Evolutionary conservation across 305 asterid genomes (phyloP).

Genomic region (Ilex paraguariensis): DNA sequence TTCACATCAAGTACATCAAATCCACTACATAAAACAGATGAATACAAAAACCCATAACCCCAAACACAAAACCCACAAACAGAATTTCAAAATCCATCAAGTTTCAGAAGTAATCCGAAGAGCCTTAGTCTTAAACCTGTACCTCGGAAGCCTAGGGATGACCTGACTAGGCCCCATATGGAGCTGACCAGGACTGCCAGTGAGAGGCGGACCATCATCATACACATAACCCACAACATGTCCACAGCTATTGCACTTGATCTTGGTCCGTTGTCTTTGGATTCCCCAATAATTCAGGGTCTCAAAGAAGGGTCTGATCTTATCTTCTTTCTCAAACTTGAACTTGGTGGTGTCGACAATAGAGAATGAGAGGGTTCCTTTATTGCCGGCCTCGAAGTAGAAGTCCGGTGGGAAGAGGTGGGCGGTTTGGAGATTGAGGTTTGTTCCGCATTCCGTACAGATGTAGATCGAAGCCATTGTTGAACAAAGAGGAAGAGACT

Average conservation of each 20-base stretch:
- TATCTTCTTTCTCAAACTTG: conserved; percentile 71
- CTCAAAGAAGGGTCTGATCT: conserved; percentile 75
- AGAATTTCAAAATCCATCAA: conserved; percentile 12
- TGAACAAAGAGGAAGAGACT: neutral
- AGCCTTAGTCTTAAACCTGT: conserved; percentile 68
- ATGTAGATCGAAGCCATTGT: conserved; percentile 62
- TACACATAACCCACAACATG: conserved; percentile 61
- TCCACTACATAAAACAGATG: conserved; percentile 6
- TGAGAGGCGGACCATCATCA: conserved; percentile 94
- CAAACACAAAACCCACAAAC: conserved; percentile 6
- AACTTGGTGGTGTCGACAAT: conserved; percentile 61
- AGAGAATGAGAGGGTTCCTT: conserved; percentile 70
- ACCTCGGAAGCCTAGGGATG: conserved; percentile 85
- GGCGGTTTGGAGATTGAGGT: conserved; percentile 58
- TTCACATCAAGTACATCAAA: too few species aligned
- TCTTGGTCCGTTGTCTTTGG: conserved; percentile 70
- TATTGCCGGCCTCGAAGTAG: conserved; percentile 95
- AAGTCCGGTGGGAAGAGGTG: conserved; percentile 70
- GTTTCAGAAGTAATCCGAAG: conserved; percentile 45
- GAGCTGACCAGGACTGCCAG: conserved; percentile 64
- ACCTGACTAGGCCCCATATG: conserved; percentile 93
- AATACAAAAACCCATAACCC: neutral
- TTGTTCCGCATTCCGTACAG: conserved; percentile 78
- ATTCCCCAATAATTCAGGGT: conserved; percentile 88
- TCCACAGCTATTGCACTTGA: conserved; percentile 69